Base-by-base conservation (phyloP, 306 rosid species). In the Nissolia schottii region DNA sequence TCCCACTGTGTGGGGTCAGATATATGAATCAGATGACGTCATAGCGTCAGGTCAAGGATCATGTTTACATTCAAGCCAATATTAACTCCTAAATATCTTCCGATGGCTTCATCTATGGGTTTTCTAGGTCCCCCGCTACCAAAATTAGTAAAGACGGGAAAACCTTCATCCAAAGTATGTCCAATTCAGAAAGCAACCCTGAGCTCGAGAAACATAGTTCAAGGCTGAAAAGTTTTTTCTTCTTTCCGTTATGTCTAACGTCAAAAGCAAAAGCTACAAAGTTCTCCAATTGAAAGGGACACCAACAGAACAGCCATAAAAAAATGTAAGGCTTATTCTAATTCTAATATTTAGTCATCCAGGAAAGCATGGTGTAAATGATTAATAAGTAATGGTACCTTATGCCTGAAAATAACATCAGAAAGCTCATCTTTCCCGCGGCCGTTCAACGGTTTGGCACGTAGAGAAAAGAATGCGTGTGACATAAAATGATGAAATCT, bases 341-440 rank as follows among this genome's bases (percentile, higher is more conserved):
- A 50, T 32, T 31, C n/a, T 32, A 0, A 53, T 22, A 22, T 22
- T 22, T 1, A 35, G 19, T 32, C 10, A 7, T 24, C 1, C 4
- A 3, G 20, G 10, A 35, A 27, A 46, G 57, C 18, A 18, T 56
- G 15, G 51, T 31, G 27, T 29, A n/a, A 24, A 37, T 2, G 20
- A 49, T 31, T 41, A 34, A 24, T 38, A 3, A 49, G 22, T 41
- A 34, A 24, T 38, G 2, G 51, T 75, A 80, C 84, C 84, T 70
- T 37, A 80, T 55, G 65, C 81, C 81, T 25, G 78, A 58, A 80
- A 80, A 75, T 38, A 80, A 32, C 74, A 37, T 64, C 4, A 75
- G 48, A 64, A 80, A 22, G 27, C 60, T 62, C 81, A 56, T 64
- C 35, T 46, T 64, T 40, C 63, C 24, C 7, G 2, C 25, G 46